Percentiles rank a stretch among this genome's conserved stretches.
phyloP scores from a whole-genome alignment of 257 asterid species.

The Solanum paucissectum region DNA sequence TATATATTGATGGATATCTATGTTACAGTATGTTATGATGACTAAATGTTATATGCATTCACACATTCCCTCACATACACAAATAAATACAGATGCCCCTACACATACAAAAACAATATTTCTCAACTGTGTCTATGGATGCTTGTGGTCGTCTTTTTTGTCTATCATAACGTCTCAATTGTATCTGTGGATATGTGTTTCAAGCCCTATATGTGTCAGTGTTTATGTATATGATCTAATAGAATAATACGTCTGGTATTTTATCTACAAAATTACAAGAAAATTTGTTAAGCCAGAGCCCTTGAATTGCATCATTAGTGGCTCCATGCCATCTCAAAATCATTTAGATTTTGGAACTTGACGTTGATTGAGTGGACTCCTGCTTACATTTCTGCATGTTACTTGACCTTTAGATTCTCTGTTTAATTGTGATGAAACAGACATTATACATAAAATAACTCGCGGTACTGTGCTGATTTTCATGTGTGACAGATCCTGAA shows the following conservation, averaged over 20 bases:
- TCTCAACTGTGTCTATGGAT: neutral
- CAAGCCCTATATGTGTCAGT: neutral
- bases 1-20: neutral
- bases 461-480: neutral
- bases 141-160: neutral
- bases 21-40: neutral
- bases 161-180: neutral
- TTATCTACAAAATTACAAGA: neutral
- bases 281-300: neutral
- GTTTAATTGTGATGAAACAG: neutral
- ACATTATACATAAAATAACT: neutral
- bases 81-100: neutral
- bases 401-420: neutral
- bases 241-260: neutral
- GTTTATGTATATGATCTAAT: neutral
- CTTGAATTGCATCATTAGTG: neutral
- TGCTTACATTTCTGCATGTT: neutral
- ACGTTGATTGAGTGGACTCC: neutral
- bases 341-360: neutral
- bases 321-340: neutral
- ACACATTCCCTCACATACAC: neutral
- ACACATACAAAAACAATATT: neutral
- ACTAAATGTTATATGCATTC: neutral
- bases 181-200: neutral
- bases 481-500: conserved; percentile 52